phyloP scores from a whole-genome alignment of 441 rosid genomes.

The Adansonia rubrostipa region DNA sequence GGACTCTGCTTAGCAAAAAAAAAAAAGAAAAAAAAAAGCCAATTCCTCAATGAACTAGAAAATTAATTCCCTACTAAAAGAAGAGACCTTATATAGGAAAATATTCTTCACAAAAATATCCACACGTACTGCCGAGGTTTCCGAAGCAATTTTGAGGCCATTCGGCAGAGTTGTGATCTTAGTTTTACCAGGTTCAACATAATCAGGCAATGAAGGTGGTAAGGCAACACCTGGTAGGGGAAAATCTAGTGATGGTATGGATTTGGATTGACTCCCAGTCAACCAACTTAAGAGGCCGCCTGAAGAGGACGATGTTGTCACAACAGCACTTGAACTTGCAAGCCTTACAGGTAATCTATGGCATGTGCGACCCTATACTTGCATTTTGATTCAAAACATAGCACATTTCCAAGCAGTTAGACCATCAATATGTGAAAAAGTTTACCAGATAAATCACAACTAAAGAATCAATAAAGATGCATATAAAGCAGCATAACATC shows the following conservation, averaged over 20 bases:
- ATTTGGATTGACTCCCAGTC: constrained; percentile 47
- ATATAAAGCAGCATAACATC: not conserved
- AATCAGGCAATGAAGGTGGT: constrained; percentile 59
- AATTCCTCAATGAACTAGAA: constrained; percentile 20
- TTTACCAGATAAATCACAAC: not conserved
- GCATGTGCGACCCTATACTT: constrained; percentile 45
- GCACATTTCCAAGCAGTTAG: not conserved
- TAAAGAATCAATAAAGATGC: not conserved
- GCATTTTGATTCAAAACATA: constrained; percentile 13
- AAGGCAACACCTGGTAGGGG: constrained; percentile 56
- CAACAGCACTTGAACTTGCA: constrained; percentile 55
- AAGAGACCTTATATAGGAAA: constrained; percentile 12
- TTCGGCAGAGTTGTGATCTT: constrained; percentile 57
- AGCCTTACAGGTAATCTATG: constrained; percentile 42
- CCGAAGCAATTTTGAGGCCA: constrained; percentile 63
- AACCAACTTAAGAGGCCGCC: constrained; percentile 58
- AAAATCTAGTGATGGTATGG: constrained; percentile 45
- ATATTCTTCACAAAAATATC: constrained; percentile 9
- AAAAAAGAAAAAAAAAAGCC: constrained; percentile 21
- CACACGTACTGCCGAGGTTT: constrained; percentile 53
- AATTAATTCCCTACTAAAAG: not conserved
- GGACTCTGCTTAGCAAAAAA: constrained; percentile 48
- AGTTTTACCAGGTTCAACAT: constrained; percentile 51
- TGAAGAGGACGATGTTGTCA: constrained; percentile 40
- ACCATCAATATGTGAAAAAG: not conserved